Percentiles rank a stretch among this genome's conserved stretches.
Conservation (phyloP, 441 rosid species). For the Gossypium lobatum region DNA sequence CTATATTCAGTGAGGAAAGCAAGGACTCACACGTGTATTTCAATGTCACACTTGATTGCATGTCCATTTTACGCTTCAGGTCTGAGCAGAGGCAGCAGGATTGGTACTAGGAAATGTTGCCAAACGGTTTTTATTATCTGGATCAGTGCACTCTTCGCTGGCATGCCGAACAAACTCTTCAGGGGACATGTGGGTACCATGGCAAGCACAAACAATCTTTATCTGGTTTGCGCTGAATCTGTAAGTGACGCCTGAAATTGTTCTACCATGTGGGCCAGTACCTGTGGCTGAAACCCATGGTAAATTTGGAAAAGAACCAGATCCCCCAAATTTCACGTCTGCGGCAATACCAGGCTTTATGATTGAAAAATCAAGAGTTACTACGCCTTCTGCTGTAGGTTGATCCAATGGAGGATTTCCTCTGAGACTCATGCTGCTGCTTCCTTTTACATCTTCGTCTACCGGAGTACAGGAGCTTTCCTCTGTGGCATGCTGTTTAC, state of each 20-base stretch:
- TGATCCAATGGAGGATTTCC: constrained; percentile 36
- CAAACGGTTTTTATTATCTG: constrained; percentile 42
- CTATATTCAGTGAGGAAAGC: background rate
- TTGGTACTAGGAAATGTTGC: constrained; percentile 37
- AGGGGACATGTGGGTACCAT: constrained; percentile 73
- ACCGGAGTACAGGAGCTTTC: constrained; percentile 66
- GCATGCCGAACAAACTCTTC: constrained; percentile 91
- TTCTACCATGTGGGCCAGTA: constrained; percentile 71
- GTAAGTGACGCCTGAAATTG: constrained; percentile 87
- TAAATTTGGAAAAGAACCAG: constrained; percentile 73
- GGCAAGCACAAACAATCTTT: constrained; percentile 92
- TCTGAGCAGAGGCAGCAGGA: constrained; percentile 77
- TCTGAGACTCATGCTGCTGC: constrained; percentile 28
- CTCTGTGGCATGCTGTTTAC: constrained; percentile 59
- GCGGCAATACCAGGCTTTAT: constrained; percentile 84
- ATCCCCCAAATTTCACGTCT: constrained; percentile 75
- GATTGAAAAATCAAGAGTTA: constrained; percentile 53
- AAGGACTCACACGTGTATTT: background rate
- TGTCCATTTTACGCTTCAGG: constrained; percentile 30
- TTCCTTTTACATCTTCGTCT: constrained; percentile 38
- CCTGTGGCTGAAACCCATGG: constrained; percentile 96
- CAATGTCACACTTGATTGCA: background rate
- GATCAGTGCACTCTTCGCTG: constrained; percentile 51
- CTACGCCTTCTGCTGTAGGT: constrained; percentile 28
- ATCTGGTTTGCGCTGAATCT: constrained; percentile 61